These are phyloP conservation scores for Boletales sp. DNA, from an alignment of 768 basidiomycete species.

Conservation along the genomic window DNA sequence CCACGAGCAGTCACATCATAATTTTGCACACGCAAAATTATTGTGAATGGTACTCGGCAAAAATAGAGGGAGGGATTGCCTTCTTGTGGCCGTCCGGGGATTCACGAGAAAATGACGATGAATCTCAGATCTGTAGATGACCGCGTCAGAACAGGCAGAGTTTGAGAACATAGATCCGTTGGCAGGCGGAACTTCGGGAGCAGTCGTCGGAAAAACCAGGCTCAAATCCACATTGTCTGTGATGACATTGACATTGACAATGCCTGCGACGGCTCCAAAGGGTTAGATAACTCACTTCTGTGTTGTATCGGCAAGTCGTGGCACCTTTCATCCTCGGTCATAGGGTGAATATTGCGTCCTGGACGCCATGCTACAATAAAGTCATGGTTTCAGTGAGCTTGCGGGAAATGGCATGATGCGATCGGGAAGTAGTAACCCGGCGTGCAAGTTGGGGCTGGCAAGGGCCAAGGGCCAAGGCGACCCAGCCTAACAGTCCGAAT, in stretches of 20 bases:
- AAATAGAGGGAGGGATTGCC: conserved; percentile 34
- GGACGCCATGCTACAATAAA: conserved; percentile 8
- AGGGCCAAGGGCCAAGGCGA: conserved; percentile 14
- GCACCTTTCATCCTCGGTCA: not conserved
- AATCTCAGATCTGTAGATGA: conserved; percentile 32
- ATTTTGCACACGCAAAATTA: conserved; percentile 23
- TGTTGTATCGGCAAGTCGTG: not conserved
- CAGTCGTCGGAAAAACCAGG: conserved; percentile 23
- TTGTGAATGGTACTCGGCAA: conserved; percentile 24
- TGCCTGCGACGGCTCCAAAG: not conserved
- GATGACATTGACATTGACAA: not conserved
- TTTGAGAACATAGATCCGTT: conserved; percentile 33
- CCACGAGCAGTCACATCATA: conserved; percentile 22
- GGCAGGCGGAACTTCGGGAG: conserved; percentile 13
- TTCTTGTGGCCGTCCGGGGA: conserved; percentile 29
- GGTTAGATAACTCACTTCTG: not conserved
- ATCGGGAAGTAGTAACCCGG: conserved; percentile 16
- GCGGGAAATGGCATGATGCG: conserved; percentile 8
- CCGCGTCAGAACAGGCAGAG: conserved; percentile 22
- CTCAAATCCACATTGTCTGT: conserved; percentile 15
- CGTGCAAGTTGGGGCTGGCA: not conserved
- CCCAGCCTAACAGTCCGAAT: conserved; percentile 9
- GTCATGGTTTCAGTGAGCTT: conserved; percentile 3
- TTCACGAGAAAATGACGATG: conserved; percentile 31
- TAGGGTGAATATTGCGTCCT: not conserved